These are phyloP conservation scores for Sphaerulina populicola DNA, from an alignment of 2,329 filamentous ascomycete species.

Conservation along the genomic window DNA sequence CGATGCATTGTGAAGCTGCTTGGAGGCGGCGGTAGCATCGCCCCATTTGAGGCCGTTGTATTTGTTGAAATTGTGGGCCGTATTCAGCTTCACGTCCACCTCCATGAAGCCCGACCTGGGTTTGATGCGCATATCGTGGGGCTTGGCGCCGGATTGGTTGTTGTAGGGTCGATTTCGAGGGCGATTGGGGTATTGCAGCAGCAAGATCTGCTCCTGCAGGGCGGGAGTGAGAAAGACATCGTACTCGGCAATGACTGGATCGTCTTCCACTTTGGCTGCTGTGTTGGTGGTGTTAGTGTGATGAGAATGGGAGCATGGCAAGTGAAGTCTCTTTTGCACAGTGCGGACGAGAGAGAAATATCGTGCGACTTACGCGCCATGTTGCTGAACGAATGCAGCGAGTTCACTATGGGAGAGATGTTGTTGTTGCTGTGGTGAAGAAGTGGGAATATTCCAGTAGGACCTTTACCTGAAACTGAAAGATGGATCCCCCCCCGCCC, in stretches of 20 bases:
- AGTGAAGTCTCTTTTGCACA: constrained; percentile 5
- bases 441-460: background rate
- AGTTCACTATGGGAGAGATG: background rate
- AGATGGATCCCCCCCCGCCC: background rate
- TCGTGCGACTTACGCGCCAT: constrained; percentile 5
- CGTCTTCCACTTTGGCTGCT: constrained; percentile 33
- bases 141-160: constrained; percentile 47
- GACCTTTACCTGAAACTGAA: no score
- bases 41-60: constrained; percentile 78
- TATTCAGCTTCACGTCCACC: constrained; percentile 78
- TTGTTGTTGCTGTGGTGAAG: background rate
- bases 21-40: constrained; percentile 50
- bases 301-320: background rate
- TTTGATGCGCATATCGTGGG: constrained; percentile 74
- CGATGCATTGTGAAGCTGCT: constrained; percentile 35
- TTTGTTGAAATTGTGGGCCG: constrained; percentile 67
- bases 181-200: constrained; percentile 85
- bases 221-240: constrained; percentile 78
- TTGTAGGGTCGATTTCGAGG: constrained; percentile 56
- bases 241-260: constrained; percentile 53
- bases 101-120: constrained; percentile 74
- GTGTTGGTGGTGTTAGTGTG: constrained; percentile 8
- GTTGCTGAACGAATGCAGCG: background rate
- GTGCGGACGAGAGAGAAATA: background rate
- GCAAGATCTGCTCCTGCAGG: constrained; percentile 48